Evolutionary conservation across 352 stramenopile species (phyloP), one percentile per base, ranked within the genome.

Genomic region (Phytophthora foliorum): DNA sequence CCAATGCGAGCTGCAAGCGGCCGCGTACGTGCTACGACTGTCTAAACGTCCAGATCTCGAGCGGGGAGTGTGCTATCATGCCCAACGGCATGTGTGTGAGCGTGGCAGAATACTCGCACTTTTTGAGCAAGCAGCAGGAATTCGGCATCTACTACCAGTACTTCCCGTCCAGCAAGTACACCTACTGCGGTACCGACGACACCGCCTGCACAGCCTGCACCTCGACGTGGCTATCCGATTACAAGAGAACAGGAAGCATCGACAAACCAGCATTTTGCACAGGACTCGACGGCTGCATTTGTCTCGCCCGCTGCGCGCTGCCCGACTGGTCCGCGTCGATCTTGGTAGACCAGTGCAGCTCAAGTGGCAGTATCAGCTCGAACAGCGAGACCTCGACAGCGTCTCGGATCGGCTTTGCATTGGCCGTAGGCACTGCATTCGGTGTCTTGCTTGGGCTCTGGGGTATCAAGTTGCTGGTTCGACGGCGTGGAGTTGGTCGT

Each of bases 1-100:
- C 64, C 0, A 49, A 71, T 48, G 16, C 25, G 19, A 46, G 50
- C 27, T 83, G 75, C 55, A 64, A 41, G 38, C 52, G 82, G 32
- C 82, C 80, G 11, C 78, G 80, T 39, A 80, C 72, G 22, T 91
- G 82, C 67, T 80, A 74, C 66, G 77, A 89, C 67, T 91, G 82
- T 45, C 69, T 91, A 1, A 91, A 91, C 50, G 67, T 74, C 32
- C 44, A 72, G 25, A 39, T 72, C 29, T 39, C 55, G 2, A 58
- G 49, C 7, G 54, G 55, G 5, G 63, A 72, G 41, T 76, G 68
- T 29, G 68, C 68, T 21, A 57, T 72, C 48, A 69, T 72, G 44
- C 51, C 68, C 45, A 72, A 61, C 36, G 63, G 63, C 22, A 64
- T 69, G 57, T 76, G 68, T 25, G 50, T 72, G 21, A 66, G 49